Conservation (phyloP, 257 asterid genomes). For the Solanum peruvianum region DNA sequence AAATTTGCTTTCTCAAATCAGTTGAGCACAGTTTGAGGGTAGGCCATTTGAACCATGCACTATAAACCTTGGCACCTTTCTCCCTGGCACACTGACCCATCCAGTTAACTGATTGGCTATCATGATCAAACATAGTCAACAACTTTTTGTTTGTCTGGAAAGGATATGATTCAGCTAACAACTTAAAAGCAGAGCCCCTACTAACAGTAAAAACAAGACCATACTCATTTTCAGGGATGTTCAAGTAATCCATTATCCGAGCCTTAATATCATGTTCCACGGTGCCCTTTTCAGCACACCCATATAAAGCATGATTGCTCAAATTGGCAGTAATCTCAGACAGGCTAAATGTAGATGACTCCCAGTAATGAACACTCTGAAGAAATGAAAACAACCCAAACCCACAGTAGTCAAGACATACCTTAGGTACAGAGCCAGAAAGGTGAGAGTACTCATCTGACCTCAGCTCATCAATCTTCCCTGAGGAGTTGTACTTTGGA, state of each 20-base stretch:
- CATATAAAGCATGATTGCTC: constrained; percentile 94
- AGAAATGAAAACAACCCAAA: constrained; percentile 92
- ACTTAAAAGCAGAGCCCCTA: constrained; percentile 89
- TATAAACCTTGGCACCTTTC: constrained; percentile 90
- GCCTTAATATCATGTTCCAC: constrained; percentile 80
- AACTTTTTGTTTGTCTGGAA: constrained; percentile 87
- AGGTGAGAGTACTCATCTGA: constrained; percentile 80
- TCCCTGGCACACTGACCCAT: constrained; percentile 94
- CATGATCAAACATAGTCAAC: constrained; percentile 97
- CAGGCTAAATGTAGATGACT: constrained; percentile 82
- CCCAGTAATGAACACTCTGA: constrained; percentile 95
- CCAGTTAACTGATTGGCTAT: constrained; percentile 94
- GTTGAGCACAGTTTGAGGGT: constrained; percentile 91
- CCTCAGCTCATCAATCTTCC: constrained; percentile 85
- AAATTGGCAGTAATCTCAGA: constrained; percentile 94
- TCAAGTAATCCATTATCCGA: constrained; percentile 87
- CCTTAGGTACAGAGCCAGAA: constrained; percentile 51
- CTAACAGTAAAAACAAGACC: constrained; percentile 98
- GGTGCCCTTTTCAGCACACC: constrained; percentile 81
- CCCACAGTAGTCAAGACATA: constrained; percentile 96
- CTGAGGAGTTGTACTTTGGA: constrained; percentile 75
- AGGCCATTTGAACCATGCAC: constrained; percentile 99
- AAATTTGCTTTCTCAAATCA: constrained; percentile 83
- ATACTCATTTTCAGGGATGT: constrained; percentile 91
- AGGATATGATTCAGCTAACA: constrained; percentile 93